Evolutionary conservation across 2,329 filamentous ascomycete genomes (phyloP).

Genomic region (Trichophyton rubrum): DNA sequence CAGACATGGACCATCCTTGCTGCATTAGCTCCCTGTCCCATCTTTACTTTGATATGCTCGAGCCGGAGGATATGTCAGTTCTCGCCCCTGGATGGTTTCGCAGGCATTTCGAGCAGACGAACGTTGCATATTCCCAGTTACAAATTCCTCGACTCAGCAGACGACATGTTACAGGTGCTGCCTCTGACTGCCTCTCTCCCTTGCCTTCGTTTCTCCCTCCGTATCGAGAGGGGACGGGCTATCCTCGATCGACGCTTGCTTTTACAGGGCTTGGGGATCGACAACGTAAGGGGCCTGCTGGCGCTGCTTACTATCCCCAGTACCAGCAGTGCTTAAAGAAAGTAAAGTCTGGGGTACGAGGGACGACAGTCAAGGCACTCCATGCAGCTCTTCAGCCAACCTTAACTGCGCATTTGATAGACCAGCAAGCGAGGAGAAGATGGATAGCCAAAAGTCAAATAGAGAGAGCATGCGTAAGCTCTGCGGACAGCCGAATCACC

Average conservation of each 20-base stretch:
- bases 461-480: constrained; percentile 1
- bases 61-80: neutral
- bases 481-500: neutral
- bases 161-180: neutral
- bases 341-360: neutral
- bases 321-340: neutral
- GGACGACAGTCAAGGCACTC: neutral
- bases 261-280: neutral
- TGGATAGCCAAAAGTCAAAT: neutral
- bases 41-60: neutral
- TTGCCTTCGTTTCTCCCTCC: neutral
- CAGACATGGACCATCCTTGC: constrained; percentile 1
- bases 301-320: no score
- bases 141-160: neutral
- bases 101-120: neutral
- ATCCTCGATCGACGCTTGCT: neutral
- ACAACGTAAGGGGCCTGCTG: neutral
- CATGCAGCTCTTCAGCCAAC: constrained; percentile 4
- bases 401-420: neutral
- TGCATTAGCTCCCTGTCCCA: no score
- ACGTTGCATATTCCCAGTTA: neutral
- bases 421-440: neutral
- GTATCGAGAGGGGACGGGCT: neutral
- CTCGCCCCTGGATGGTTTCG: neutral
- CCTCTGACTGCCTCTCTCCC: neutral